Evolutionary conservation across 257 asterid genomes (phyloP).

Genomic region (Ligustrum vulgare): DNA sequence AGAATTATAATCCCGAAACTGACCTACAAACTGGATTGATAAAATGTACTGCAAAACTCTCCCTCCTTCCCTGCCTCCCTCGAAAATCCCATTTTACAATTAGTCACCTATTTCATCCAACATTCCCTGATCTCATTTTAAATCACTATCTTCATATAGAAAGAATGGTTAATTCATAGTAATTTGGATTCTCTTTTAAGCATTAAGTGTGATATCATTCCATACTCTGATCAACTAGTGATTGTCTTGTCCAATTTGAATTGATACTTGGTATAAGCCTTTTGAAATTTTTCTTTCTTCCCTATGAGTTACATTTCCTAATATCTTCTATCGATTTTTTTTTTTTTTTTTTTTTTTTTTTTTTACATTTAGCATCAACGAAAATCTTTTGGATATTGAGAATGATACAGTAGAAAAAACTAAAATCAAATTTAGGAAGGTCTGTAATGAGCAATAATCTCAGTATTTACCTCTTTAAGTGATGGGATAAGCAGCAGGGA

Average conservation of each 20-base stretch:
- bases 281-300: conserved; percentile 2
- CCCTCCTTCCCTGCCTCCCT: too few species aligned
- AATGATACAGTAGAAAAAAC: not conserved
- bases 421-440: conserved; percentile 5
- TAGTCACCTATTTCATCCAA: not conserved
- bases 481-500: conserved; percentile 81
- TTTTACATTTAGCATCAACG: not conserved
- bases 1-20: too few species aligned
- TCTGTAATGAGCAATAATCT: not conserved
- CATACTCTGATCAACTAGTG: not conserved
- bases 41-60: not conserved
- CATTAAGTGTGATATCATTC: not conserved
- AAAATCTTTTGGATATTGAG: conserved; percentile 5
- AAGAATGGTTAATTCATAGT: not conserved
- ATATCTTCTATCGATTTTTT: not conserved
- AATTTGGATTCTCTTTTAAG: not conserved
- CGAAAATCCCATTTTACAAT: not conserved
- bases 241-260: not conserved
- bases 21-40: too few species aligned
- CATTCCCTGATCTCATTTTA: not conserved
- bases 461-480: conserved; percentile 67
- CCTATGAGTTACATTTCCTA: not conserved
- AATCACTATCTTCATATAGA: not conserved
- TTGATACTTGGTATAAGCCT: not conserved
- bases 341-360: not conserved